Base-by-base conservation (phyloP, 2,329 filamentous ascomycete species). In the Graphium sp. region DNA sequence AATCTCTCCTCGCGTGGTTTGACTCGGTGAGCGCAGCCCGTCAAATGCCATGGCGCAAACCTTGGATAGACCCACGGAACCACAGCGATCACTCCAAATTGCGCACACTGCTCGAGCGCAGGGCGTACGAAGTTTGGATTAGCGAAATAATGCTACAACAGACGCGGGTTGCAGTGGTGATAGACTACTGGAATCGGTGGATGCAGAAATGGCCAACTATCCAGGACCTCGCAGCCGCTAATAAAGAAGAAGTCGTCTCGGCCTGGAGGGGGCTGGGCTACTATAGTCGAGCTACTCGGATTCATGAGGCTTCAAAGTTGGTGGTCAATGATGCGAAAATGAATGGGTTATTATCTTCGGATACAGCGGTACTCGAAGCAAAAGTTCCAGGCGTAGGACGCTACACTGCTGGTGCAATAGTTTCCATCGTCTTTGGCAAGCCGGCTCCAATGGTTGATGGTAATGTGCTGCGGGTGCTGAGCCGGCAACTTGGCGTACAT, bases 91-190 rank as follows among this genome's bases (percentile, higher is more conserved):
- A 41, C 2, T 35, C 41, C 2, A 46, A 49, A n/a, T 48, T 63
- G 7, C 53, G 54, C 18, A 26, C 33, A n/a, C 45, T 44, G 3
- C 50, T 73, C 8, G 59, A 62, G 33, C 56, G 50, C 18, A 60
- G 70, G 26, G 70, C 69, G 2, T 75, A 75, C 47, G 60, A 74
- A 43, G 69, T 75, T 26, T 74, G 69, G 66, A 71, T 75, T 41
- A 69, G 62, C 40, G 70, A 75, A 48, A 65, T 74, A 38, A 75
- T 75, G 70, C 56, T 74, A 8, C 70, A 75, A 44, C 70, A 75
- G 47, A 75, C 70, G 2, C 64, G 70, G 17, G 70, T 75, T 4
- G 58, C 63, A 3, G 62, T 61, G 6, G 70, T 74, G 1, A 62
- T 73, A 13, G 65, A 62, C 27, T 75, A 75, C 43, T 75, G 69